These are phyloP conservation scores for Trypanosoma scelopori DNA, from an alignment of 208 protist species.

Conservation along the genomic window DNA sequence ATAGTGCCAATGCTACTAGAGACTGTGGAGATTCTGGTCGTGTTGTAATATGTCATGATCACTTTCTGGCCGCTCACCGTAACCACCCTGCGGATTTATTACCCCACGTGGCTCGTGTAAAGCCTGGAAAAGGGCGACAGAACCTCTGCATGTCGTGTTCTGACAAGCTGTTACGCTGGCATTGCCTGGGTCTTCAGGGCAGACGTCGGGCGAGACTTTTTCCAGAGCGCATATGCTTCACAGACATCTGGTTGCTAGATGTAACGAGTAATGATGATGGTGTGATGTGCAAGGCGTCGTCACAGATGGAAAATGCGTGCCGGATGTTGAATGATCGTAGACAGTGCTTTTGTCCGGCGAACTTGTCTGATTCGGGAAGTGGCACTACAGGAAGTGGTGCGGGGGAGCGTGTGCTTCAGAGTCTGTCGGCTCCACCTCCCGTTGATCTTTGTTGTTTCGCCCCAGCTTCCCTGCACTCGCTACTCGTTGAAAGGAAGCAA, in stretches of 20 bases:
- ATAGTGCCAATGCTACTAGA: constrained; percentile 12
- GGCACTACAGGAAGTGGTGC: not conserved
- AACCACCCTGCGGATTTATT: constrained; percentile 24
- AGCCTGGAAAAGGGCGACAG: constrained; percentile 76
- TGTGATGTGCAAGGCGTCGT: not conserved
- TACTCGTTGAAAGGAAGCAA: not conserved
- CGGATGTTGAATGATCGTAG: constrained; percentile 20
- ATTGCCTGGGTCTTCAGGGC: constrained; percentile 68
- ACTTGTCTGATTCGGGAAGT: not conserved
- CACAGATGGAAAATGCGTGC: not conserved
- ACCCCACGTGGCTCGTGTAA: constrained; percentile 48
- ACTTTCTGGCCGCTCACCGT: constrained; percentile 55
- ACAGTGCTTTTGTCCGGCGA: not conserved
- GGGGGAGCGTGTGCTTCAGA: not conserved
- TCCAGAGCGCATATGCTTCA: constrained; percentile 41
- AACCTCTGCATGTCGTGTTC: constrained; percentile 90
- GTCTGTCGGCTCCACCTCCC: not conserved
- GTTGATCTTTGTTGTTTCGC: constrained; percentile 22
- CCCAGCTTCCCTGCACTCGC: not conserved
- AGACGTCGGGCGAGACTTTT: constrained; percentile 38
- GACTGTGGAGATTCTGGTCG: not conserved
- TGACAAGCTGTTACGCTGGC: constrained; percentile 89
- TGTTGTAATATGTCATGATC: constrained; percentile 15
- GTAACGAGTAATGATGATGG: not conserved
- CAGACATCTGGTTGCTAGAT: constrained; percentile 36